Evolutionary conservation across 2,329 filamentous ascomycete genomes (phyloP).

Genomic region (Colletotrichum liriopes): DNA sequence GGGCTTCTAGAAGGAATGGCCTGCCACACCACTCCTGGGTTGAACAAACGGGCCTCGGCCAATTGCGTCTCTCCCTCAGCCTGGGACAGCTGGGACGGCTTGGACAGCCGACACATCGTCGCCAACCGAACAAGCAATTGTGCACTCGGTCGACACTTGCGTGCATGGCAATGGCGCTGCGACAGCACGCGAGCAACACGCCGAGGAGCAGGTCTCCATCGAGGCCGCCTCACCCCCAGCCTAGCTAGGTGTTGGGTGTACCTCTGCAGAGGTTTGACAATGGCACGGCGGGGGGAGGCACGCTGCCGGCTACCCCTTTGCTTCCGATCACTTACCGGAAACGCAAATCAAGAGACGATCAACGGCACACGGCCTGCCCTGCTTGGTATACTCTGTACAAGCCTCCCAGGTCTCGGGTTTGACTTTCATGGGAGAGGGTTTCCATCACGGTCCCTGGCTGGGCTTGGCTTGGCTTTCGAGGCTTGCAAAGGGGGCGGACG

Average conservation of each 20-base stretch:
- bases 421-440: background rate
- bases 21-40: background rate
- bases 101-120: conserved; percentile 17
- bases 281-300: too few species aligned
- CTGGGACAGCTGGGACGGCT: background rate
- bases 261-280: background rate
- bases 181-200: background rate
- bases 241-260: too few species aligned
- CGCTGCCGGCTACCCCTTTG: background rate
- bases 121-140: conserved; percentile 37
- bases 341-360: conserved; percentile 6
- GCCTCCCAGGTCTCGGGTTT: too few species aligned
- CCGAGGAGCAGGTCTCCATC: conserved; percentile 8
- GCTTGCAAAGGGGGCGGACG: background rate
- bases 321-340: conserved; percentile 13
- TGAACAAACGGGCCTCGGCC: background rate
- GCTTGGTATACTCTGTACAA: too few species aligned
- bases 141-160: conserved; percentile 10
- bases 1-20: conserved; percentile 39
- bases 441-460: background rate
- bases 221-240: background rate
- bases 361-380: background rate
- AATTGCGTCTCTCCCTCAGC: background rate
- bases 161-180: background rate
- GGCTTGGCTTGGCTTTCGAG: background rate